These are phyloP conservation scores for Hypoxylon sp. DNA, from an alignment of 2,329 filamentous ascomycete genomes.

Conservation along the genomic window DNA sequence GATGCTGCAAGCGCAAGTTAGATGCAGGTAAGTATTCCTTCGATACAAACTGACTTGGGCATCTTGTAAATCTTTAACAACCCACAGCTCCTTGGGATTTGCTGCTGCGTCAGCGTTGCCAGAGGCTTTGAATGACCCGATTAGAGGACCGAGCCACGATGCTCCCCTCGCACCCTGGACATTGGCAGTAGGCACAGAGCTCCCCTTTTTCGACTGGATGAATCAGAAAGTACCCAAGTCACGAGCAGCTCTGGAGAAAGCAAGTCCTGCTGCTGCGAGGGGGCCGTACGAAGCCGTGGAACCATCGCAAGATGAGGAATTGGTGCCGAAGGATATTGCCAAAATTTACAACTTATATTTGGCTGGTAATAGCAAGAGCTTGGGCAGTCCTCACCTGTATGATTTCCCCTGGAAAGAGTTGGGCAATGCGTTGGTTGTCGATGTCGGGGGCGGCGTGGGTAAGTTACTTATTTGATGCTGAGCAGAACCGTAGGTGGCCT, in stretches of 20 bases:
- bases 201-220: conserved; percentile 42
- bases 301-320: conserved; percentile 30
- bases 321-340: conserved; percentile 34
- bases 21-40: conserved; percentile 29
- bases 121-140: conserved; percentile 37
- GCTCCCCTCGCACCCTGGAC: conserved; percentile 35
- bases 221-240: conserved; percentile 38
- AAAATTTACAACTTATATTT: conserved; percentile 38
- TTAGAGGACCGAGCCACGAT: conserved; percentile 42
- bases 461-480: conserved; percentile 13
- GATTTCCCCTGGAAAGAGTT: conserved; percentile 44
- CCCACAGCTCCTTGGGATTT: conserved; percentile 35
- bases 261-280: conserved; percentile 39
- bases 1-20: conserved; percentile 39
- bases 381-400: conserved; percentile 41
- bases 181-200: conserved; percentile 34
- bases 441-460: conserved; percentile 45
- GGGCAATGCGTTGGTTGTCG: conserved; percentile 38
- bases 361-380: conserved; percentile 42
- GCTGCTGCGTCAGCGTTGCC: conserved; percentile 40
- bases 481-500: not conserved
- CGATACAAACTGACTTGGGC: not conserved
- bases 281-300: conserved; percentile 29
- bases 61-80: conserved; percentile 6
- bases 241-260: conserved; percentile 31